Evolutionary conservation across 768 basidiomycete genomes (phyloP).

Genomic region (Cyclocybe aegerita): DNA sequence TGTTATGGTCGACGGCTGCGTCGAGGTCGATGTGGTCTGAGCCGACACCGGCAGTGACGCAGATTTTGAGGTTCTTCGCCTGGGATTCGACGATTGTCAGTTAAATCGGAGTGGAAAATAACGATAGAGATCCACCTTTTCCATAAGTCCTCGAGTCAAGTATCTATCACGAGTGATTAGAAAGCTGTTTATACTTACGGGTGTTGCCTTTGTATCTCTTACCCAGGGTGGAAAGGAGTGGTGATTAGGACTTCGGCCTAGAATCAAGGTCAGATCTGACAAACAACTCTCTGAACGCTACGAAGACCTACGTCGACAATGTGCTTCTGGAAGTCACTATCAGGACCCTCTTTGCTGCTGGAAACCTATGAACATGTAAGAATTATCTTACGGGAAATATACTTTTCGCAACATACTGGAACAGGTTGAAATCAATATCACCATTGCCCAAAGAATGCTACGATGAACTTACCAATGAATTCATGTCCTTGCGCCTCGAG

Average conservation of each 20-base stretch:
- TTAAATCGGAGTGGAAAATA: background rate
- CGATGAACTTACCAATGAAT: conserved; percentile 51
- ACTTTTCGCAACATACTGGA: background rate
- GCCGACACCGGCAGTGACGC: conserved; percentile 88
- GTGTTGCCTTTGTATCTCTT: conserved; percentile 11
- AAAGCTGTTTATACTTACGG: background rate
- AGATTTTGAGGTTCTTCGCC: conserved; percentile 88
- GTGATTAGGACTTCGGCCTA: conserved; percentile 82
- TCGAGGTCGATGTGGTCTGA: conserved; percentile 91
- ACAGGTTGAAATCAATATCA: background rate
- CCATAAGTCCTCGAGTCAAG: conserved; percentile 69
- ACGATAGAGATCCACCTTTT: conserved; percentile 45
- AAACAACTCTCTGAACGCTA: background rate
- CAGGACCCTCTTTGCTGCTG: conserved; percentile 79
- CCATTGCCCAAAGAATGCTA: too few relatives aligned
- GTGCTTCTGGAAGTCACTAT: conserved; percentile 82
- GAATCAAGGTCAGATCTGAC: conserved; percentile 11
- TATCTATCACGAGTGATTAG: conserved; percentile 37
- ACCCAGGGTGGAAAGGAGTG: conserved; percentile 83
- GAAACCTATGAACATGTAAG: conserved; percentile 49
- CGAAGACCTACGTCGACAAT: conserved; percentile 63
- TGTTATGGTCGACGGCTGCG: conserved; percentile 75
- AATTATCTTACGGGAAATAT: background rate
- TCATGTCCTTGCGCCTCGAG: conserved; percentile 74
- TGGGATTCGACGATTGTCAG: conserved; percentile 23